Base-by-base conservation (phyloP, 2,329 filamentous ascomycete species). In the Botrytis medusae region DNA sequence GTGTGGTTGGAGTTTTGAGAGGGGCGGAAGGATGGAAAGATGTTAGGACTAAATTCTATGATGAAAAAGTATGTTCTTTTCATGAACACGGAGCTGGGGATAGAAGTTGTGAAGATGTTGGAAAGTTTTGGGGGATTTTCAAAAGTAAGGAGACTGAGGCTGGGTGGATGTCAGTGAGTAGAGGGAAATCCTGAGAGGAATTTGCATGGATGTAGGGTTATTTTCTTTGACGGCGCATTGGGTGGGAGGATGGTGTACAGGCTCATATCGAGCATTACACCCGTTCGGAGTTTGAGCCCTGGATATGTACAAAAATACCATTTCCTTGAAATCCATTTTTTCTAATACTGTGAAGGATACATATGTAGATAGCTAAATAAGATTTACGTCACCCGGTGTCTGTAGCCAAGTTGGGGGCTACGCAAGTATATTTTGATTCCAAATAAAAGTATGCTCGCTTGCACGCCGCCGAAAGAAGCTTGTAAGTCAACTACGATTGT, bases 101-200 rank as follows among this genome's bases (percentile, higher is more conserved):
- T 40, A 61, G 6, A 22, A 37, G 20, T 16, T 70, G 68, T 16
- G 57, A 70, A 40, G 68, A 70, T n/a, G 37, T 59, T 37, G 68
- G 68, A 29, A 70, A 70, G 29, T 70, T 42, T 46, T 70, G 68
- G 68, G 68, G 42, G 2, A 46, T 69, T 32, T 70, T 70, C 20
- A 61, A 22, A 37, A 61, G 68, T 37, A 60, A 61, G 65, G 65
- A 69, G 20, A 48, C 25, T 3, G 65, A 69, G 48, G 48, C 65
- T 69, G 65, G 48, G 16, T 69, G 65, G 34, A 44, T 57, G 48
- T 69, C 65, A 40, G 65, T 29, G 12, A 57, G 65, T 2, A 57
- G 65, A 57, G 16, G 16, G 22, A n/a, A 18, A 1, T 10, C 42
- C 20, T 57, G 57, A 37, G 37, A 8, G 18, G n/a, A 22, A 42